phyloP scores from a whole-genome alignment of 1,284 basidiomycete genomes.

The Trichosporon asahii region DNA sequence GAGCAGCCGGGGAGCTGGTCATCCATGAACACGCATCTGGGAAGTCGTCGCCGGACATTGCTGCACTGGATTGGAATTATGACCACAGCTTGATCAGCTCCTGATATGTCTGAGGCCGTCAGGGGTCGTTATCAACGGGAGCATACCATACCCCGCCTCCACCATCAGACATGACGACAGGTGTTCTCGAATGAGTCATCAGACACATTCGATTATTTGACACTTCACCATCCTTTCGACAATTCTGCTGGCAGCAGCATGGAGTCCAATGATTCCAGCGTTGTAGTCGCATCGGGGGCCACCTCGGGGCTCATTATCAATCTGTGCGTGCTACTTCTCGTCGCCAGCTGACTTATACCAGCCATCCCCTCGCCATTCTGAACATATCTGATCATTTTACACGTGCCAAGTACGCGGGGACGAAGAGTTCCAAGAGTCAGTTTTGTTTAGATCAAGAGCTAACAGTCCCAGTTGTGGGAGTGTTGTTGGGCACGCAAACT shows the following conservation, averaged over 20 bases:
- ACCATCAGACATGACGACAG: not conserved
- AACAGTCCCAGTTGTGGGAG: constrained; percentile 69
- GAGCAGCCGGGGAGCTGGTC: constrained; percentile 31
- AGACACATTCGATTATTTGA: too few species aligned
- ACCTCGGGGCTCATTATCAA: constrained; percentile 47
- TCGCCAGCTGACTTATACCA: constrained; percentile 45
- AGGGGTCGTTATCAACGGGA: constrained; percentile 4
- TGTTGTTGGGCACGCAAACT: constrained; percentile 87
- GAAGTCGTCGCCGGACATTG: constrained; percentile 26
- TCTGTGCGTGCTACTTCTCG: constrained; percentile 31
- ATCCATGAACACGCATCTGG: constrained; percentile 39
- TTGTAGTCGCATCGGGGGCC: constrained; percentile 21
- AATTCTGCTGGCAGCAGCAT: not conserved
- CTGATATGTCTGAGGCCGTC: too few species aligned
- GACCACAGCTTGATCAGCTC: too few species aligned
- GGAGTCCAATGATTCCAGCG: not conserved
- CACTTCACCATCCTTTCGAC: too few species aligned
- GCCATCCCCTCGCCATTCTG: constrained; percentile 91
- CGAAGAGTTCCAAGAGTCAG: constrained; percentile 11
- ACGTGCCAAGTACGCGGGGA: constrained; percentile 57
- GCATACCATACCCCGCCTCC: not conserved
- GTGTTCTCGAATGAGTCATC: too few species aligned
- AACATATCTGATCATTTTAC: constrained; percentile 96
- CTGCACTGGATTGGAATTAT: too few species aligned
- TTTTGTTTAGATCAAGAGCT: not conserved